phyloP scores from a whole-genome alignment of 306 rosid species.

The Castanea mollissima region DNA sequence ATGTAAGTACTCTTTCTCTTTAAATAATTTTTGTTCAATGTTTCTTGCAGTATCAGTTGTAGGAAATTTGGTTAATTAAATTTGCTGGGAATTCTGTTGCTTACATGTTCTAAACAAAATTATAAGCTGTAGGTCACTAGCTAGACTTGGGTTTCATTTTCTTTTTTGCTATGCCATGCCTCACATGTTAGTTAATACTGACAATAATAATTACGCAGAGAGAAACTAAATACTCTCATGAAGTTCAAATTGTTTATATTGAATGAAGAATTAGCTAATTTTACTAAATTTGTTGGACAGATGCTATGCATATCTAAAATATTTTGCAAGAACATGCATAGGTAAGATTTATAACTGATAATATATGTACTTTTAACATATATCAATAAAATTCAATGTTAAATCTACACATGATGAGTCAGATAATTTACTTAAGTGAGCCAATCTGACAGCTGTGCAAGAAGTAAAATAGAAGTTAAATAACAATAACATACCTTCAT shows the following conservation, averaged over 20 bases:
- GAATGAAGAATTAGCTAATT: background rate
- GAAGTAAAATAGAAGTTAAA: background rate
- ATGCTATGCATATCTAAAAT: background rate
- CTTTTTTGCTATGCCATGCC: background rate
- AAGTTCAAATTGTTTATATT: background rate
- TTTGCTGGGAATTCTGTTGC: background rate
- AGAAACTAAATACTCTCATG: background rate
- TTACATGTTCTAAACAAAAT: background rate
- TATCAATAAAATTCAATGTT: background rate
- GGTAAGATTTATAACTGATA: background rate
- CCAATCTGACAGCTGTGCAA: background rate
- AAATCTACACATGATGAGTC: background rate
- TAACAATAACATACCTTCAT: background rate
- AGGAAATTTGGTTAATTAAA: background rate
- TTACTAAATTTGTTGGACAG: background rate
- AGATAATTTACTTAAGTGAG: background rate
- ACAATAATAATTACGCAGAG: background rate
- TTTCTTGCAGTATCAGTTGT: slow-evolving; percentile 13
- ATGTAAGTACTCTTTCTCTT: slow-evolving; percentile 48
- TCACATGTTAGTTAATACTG: background rate
- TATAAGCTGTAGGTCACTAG: background rate
- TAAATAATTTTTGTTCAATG: slow-evolving; percentile 4
- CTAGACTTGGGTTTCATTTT: background rate
- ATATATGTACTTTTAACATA: background rate
- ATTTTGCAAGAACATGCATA: background rate